Evolutionary conservation across 257 asterid species (phyloP).

Genomic region (Galeopsis tetrahit): DNA sequence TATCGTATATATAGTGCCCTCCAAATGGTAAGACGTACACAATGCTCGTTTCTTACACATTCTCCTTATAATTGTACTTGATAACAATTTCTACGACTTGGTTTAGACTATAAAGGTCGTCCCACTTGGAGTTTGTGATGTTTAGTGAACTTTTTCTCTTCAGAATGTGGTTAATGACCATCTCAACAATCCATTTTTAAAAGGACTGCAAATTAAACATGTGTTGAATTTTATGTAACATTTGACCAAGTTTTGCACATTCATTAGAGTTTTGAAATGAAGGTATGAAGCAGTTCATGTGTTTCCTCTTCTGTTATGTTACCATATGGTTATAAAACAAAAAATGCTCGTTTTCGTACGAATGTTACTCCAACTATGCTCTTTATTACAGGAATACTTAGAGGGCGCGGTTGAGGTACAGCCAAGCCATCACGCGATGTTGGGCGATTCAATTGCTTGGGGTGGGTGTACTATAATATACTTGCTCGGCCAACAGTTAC

Average conservation of each 20-base stretch:
- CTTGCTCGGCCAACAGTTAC: slow-evolving; percentile 94
- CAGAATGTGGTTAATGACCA: too few species aligned
- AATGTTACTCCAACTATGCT: slow-evolving; percentile 5
- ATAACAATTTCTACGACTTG: slow-evolving; percentile 8
- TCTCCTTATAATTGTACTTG: background rate
- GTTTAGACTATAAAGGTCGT: background rate
- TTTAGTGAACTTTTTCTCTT: background rate
- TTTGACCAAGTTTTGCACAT: slow-evolving; percentile 5
- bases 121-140: too few species aligned
- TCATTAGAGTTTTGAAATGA: background rate
- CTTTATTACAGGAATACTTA: slow-evolving; percentile 70
- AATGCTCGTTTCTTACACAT: slow-evolving; percentile 18
- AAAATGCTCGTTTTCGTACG: background rate
- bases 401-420: slow-evolving; percentile 72
- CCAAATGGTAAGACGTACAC: slow-evolving; percentile 61
- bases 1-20: slow-evolving; percentile 93
- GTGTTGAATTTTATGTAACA: background rate
- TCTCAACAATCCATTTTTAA: background rate
- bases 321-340: background rate
- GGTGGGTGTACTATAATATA: slow-evolving; percentile 96
- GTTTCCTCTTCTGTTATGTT: too few species aligned
- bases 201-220: background rate
- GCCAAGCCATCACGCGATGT: slow-evolving; percentile 61
- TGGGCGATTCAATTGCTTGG: slow-evolving; percentile 98
- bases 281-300: too few species aligned